These are phyloP conservation scores for Aureobasidium sp. DNA, from an alignment of 2,329 filamentous ascomycete genomes.

Conservation along the genomic window DNA sequence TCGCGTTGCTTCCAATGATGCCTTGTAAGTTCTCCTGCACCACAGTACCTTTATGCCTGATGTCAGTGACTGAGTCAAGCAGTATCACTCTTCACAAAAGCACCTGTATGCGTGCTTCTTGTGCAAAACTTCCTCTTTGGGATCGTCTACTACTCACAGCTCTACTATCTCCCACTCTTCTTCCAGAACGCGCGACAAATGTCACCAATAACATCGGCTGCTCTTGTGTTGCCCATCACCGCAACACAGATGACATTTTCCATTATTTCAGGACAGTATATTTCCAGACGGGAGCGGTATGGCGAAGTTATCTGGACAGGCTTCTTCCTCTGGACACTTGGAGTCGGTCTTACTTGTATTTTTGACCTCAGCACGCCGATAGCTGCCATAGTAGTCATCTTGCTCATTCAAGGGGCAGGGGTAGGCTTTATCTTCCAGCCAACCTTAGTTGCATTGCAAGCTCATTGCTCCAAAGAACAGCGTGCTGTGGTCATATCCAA, in stretches of 20 bases:
- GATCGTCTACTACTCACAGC: slow-evolving; percentile 21
- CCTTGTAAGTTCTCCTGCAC: background rate
- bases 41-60: too few relatives aligned
- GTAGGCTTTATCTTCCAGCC: slow-evolving; percentile 47
- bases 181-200: slow-evolving; percentile 48
- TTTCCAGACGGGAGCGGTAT: slow-evolving; percentile 49
- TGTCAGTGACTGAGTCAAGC: background rate
- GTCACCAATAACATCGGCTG: slow-evolving; percentile 41
- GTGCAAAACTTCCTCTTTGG: background rate
- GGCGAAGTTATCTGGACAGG: slow-evolving; percentile 49
- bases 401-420: slow-evolving; percentile 44
- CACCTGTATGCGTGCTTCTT: background rate
- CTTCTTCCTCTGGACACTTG: slow-evolving; percentile 42
- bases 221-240: slow-evolving; percentile 43
- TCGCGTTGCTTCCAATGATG: slow-evolving; percentile 48
- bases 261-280: slow-evolving; percentile 47
- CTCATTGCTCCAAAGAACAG: slow-evolving; percentile 46
- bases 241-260: slow-evolving; percentile 39
- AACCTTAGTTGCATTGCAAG: slow-evolving; percentile 42
- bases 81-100: background rate
- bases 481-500: slow-evolving; percentile 55
- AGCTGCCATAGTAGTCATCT: slow-evolving; percentile 42
- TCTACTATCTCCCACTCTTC: slow-evolving; percentile 49
- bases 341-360: slow-evolving; percentile 44
- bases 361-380: slow-evolving; percentile 39